Evolutionary conservation across 805 yeast genomes (phyloP).

Genomic region (Suhomyces kilbournensis): DNA sequence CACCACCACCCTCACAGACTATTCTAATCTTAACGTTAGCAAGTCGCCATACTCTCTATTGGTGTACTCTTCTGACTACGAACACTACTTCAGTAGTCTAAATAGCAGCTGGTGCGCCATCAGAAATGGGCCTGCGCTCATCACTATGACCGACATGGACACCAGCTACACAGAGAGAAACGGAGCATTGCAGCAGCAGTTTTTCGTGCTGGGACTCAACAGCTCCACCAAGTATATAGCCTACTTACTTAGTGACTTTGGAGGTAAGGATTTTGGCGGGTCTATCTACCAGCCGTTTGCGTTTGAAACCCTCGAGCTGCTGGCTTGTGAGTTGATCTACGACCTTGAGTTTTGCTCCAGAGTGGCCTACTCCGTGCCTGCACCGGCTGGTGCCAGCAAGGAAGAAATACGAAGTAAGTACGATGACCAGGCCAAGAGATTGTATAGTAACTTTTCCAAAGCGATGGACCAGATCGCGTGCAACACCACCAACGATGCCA

Average conservation of each 20-base stretch:
- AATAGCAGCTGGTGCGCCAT: slow-evolving; percentile 72
- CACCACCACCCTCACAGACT: slow-evolving; percentile 8
- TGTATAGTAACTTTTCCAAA: slow-evolving; percentile 65
- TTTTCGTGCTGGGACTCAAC: slow-evolving; percentile 60
- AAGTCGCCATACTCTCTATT: slow-evolving; percentile 39
- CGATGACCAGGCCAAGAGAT: slow-evolving; percentile 56
- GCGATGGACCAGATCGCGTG: slow-evolving; percentile 79
- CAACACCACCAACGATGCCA: slow-evolving; percentile 59
- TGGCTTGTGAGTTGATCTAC: slow-evolving; percentile 70
- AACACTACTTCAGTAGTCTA: slow-evolving; percentile 35
- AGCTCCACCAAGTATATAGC: slow-evolving; percentile 62
- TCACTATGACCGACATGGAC: slow-evolving; percentile 18
- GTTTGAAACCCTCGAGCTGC: slow-evolving; percentile 53
- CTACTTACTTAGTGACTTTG: slow-evolving; percentile 52
- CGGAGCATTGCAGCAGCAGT: slow-evolving; percentile 55
- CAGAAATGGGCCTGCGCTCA: slow-evolving; percentile 46
- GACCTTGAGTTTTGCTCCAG: slow-evolving; percentile 72
- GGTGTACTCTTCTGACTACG: slow-evolving; percentile 44
- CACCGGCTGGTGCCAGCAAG: slow-evolving; percentile 14
- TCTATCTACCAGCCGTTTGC: slow-evolving; percentile 53
- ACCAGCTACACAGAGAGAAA: slow-evolving; percentile 43
- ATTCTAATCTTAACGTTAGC: slow-evolving; percentile 18
- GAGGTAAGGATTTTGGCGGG: slow-evolving; percentile 52
- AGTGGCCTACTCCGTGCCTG: slow-evolving; percentile 88
- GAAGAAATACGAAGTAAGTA: slow-evolving; percentile 39